phyloP scores from a whole-genome alignment of 805 yeast species.

The Kluyveromyces starmeri region DNA sequence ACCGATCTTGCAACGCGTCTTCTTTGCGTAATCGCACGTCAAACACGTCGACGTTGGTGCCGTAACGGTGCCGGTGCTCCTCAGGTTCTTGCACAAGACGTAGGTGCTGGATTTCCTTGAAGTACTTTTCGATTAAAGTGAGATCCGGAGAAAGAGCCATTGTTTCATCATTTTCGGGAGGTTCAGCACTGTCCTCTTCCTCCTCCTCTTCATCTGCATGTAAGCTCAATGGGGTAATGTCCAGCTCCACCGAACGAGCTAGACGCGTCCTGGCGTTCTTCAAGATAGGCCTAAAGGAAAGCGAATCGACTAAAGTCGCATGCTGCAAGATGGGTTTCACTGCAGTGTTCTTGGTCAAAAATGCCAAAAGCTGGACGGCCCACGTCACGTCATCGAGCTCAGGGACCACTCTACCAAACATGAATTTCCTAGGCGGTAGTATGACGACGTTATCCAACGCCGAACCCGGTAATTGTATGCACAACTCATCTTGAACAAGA shows the following conservation, averaged over 20 bases:
- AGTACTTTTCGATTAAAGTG: slow-evolving; percentile 4
- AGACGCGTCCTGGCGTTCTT: slow-evolving; percentile 13
- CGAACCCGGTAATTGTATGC: slow-evolving; percentile 1
- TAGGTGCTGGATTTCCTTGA: slow-evolving; percentile 4
- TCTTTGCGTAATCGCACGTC: slow-evolving; percentile 10
- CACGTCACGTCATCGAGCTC: slow-evolving; percentile 89
- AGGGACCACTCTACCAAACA: slow-evolving; percentile 72
- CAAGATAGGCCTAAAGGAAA: slow-evolving; percentile 42
- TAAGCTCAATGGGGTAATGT: slow-evolving; percentile 2
- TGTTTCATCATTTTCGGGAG: slow-evolving; percentile 1
- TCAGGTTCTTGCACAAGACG: not conserved
- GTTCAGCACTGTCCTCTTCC: slow-evolving; percentile 6
- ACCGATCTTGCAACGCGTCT: slow-evolving; percentile 12
- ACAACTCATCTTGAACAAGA: slow-evolving; percentile 4
- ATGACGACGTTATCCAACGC: slow-evolving; percentile 12
- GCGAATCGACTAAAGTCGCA: slow-evolving; percentile 63
- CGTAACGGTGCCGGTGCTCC: not conserved
- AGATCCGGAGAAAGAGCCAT: slow-evolving; percentile 5
- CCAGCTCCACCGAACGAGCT: not conserved
- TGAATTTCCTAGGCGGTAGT: slow-evolving; percentile 43
- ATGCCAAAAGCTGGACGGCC: slow-evolving; percentile 87
- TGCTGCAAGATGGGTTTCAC: slow-evolving; percentile 66
- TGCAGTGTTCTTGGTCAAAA: slow-evolving; percentile 82
- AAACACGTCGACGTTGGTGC: not conserved
- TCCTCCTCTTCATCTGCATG: slow-evolving; percentile 1